Base-by-base conservation (phyloP, 1,139 yeast genomes). In the Blastobotrys indianensis region DNA sequence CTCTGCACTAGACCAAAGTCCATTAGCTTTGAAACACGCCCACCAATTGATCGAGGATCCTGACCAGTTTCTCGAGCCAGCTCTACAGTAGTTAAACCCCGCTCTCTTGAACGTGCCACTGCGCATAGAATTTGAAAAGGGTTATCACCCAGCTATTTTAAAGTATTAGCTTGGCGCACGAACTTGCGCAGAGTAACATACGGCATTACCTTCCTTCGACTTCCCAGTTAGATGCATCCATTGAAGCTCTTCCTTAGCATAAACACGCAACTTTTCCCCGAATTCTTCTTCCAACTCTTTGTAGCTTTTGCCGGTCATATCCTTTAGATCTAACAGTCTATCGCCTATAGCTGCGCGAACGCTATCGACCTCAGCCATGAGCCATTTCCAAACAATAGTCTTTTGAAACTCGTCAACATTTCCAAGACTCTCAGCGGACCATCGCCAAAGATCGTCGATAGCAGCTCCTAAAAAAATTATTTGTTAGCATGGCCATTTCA, bases 31-130 rank as follows among this genome's bases (percentile, higher is more conserved):
- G 55, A 55, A 6, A 65, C 57, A 33, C 73, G 59, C 4, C 70
- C 66, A 44, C 60, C 62, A 7, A 69, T 48, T 1, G 71, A 66
- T n/a, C 73, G 57, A 1, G 70, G 61, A 46, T 69, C 73, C 48
- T 69, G 73, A 11, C 66, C 65, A 0, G 72, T 67, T 15, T 52
- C 50, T 20, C 56, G 55, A 12, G 68, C 60, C 20, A 64, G 55
- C 15, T 68, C 69, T n/a, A 66, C 55, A 20, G 61, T 59, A 0
- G 70, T 62, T 11, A 66, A 49, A 4, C 73, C 73, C 7, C 56
- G 54, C 10, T 54, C 54, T 15, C 73, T 58, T 2, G 64, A 52
- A 34, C 66, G 58, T 0, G 71, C 61, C 11, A 68, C 61, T 4
- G 64, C 64, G 38, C 69, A 61, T 2, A 69, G 57, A 16, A 69